These are phyloP conservation scores for Mortierella sp. DNA, from an alignment of 371 early-diverging fungal species.

Conservation along the genomic window DNA sequence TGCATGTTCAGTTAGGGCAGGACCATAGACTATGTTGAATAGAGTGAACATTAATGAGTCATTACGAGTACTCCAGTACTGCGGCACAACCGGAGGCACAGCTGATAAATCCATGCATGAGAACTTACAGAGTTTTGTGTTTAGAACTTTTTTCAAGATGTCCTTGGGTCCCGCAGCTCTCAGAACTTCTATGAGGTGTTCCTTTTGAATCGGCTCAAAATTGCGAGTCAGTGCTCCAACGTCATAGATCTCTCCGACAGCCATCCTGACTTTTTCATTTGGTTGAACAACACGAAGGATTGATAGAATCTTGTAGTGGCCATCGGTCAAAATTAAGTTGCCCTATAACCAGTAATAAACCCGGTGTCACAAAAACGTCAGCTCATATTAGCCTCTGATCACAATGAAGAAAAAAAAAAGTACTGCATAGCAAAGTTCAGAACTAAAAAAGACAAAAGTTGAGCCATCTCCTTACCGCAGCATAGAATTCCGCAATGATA, in stretches of 20 bases:
- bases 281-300: constrained; percentile 90
- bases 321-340: constrained; percentile 96
- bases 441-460: constrained; percentile 3
- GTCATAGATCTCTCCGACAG: constrained; percentile 86
- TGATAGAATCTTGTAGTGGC: constrained; percentile 85
- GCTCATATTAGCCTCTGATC: constrained; percentile 4
- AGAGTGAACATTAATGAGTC: neutral
- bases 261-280: constrained; percentile 78
- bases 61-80: neutral
- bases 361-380: neutral
- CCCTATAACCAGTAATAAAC: constrained; percentile 64
- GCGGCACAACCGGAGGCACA: neutral
- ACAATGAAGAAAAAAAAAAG: neutral
- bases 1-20: constrained; percentile 91
- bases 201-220: constrained; percentile 71
- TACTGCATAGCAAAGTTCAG: neutral
- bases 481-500: constrained; percentile 95
- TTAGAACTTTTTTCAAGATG: constrained; percentile 81
- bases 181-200: constrained; percentile 67
- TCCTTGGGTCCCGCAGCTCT: constrained; percentile 77
- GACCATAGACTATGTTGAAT: constrained; percentile 75
- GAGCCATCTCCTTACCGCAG: constrained; percentile 68
- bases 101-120: neutral
- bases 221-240: constrained; percentile 65
- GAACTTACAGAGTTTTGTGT: constrained; percentile 72